Evolutionary conservation across 306 rosid species (phyloP).

Genomic region (Arachis hypogaea): DNA sequence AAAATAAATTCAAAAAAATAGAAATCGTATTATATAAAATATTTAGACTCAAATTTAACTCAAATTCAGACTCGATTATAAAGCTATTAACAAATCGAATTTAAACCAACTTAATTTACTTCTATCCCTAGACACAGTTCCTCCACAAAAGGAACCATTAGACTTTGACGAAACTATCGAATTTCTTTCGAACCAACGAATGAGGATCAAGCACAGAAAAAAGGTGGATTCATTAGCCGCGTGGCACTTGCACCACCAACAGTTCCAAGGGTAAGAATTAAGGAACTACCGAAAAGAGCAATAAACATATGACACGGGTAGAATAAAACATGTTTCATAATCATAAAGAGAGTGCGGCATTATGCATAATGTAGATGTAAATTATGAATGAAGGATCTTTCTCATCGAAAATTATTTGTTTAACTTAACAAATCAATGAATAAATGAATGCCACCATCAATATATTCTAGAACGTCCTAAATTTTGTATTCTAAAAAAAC

Average conservation of each 20-base stretch:
- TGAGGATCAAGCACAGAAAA: background rate
- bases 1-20: too few species aligned
- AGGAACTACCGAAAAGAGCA: background rate
- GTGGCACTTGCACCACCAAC: background rate
- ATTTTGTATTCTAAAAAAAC: constrained; percentile 34
- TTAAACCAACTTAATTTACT: too few species aligned
- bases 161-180: background rate
- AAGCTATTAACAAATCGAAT: too few species aligned
- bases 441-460: constrained; percentile 37
- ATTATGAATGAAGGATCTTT: constrained; percentile 19
- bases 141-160: background rate
- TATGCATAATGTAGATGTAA: background rate
- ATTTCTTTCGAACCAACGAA: background rate
- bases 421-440: constrained; percentile 14
- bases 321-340: background rate
- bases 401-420: background rate
- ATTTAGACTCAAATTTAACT: too few species aligned
- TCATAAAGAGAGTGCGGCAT: background rate
- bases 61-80: too few species aligned
- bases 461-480: constrained; percentile 34
- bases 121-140: background rate
- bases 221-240: background rate
- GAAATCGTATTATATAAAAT: too few species aligned
- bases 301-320: background rate
- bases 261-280: background rate